A percentile compares a stretch with the other conserved stretches of the same genome.
phyloP scores from a whole-genome alignment of 2,329 filamentous ascomycete species.

The Metarhizium robertsii region DNA sequence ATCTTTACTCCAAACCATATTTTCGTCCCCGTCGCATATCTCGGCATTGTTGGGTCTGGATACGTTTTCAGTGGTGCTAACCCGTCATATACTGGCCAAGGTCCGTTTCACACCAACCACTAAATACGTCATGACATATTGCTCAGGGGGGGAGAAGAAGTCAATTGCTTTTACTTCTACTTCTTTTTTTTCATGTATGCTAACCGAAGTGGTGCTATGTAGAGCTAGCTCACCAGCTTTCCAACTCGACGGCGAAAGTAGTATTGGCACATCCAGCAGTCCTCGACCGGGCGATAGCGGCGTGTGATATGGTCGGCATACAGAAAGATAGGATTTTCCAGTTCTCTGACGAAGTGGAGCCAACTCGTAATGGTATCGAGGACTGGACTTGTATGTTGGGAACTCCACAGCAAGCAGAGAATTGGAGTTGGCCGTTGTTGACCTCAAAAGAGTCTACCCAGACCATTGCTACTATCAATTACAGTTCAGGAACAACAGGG shows the following conservation, averaged over 20 bases:
- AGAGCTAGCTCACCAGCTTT: constrained; percentile 43
- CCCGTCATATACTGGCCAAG: constrained; percentile 33
- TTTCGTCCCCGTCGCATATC: constrained; percentile 46
- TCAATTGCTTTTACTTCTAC: no score
- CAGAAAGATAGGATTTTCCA: constrained; percentile 34
- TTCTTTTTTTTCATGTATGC: constrained; percentile 9
- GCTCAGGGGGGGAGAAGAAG: no score
- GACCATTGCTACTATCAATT: constrained; percentile 37
- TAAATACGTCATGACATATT: no score
- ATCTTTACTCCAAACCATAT: no score
- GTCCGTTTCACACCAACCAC: no score
- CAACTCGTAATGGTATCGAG: constrained; percentile 20
- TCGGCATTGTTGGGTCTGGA: constrained; percentile 42
- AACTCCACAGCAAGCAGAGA: constrained; percentile 17
- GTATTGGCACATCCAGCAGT: constrained; percentile 39
- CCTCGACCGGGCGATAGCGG: constrained; percentile 28
- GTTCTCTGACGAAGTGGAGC: constrained; percentile 32
- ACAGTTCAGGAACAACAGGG: constrained; percentile 41
- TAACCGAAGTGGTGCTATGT: neutral
- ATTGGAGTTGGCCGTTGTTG: constrained; percentile 29
- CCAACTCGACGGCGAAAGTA: constrained; percentile 38
- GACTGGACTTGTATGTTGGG: constrained; percentile 34
- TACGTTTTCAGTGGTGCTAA: constrained; percentile 46
- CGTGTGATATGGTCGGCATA: constrained; percentile 30
- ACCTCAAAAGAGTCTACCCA: constrained; percentile 19